Base-by-base conservation (phyloP, 306 rosid species). In the Crotalaria pallida region DNA sequence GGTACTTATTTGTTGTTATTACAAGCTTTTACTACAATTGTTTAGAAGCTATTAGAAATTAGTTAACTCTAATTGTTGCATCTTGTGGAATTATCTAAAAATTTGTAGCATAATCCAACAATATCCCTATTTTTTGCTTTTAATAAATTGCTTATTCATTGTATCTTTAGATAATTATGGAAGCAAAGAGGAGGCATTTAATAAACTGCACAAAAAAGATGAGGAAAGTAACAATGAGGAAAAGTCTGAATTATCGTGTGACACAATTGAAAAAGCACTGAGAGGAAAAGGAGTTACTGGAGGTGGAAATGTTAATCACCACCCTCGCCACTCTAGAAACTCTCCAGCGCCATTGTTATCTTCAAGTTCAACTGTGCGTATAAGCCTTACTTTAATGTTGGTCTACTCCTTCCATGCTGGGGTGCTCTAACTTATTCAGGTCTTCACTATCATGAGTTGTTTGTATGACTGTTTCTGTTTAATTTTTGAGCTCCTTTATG, bases 261-360 rank as follows among this genome's bases (percentile, higher is more conserved):
- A 19, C 6, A 3, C 58, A 52, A 12, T 57, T 13, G 27, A 27
- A n/a, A 64, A 51, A 40, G 57, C 66, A 43, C 67, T 44, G 3
- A n/a, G 52, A 10, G 79, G 73, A 44, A 56, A 4, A 22, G 79
- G 68, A 65, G 74, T 53, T 3, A 0, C 0, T 22, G 74, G 79
- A 5, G 67, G 61, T 55, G 9, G 31, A 1, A 3, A 44, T 47
- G 59, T 45, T 9, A 10, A 40, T 44, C 51, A 10, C 21, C 36
- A 7, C 13, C 41, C 8, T 22, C n/a, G 5, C 47, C 41, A 7
- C 18, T 1, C 38, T 27, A 26, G 0, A 65, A 56, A 18, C 41
- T 56, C 67, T 0, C 1, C 79, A 19, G 5, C 55, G 13, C 10
- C 49, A 21, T 13, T 43, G 12, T 65, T 24, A 3, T 33, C 60